Conservation (phyloP, 768 basidiomycete genomes). For the Pleurotus platypus region DNA sequence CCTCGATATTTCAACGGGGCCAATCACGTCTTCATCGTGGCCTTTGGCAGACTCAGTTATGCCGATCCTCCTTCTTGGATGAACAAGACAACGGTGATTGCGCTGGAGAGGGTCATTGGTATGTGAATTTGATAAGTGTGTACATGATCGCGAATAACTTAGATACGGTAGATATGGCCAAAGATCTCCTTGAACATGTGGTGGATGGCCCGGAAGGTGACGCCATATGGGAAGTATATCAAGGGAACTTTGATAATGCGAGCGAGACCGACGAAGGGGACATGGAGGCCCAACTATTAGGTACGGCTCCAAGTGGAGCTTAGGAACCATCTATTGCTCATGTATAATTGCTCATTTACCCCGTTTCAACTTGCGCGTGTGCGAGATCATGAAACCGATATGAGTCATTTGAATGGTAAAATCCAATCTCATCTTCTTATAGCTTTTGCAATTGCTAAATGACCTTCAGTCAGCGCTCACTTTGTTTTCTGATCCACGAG, state of each 20-base stretch:
- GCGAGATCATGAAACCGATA: too few species aligned
- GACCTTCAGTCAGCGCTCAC: too few species aligned
- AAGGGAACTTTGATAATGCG: conserved; percentile 38
- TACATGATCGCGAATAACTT: background rate
- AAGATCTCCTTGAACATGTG: conserved; percentile 61
- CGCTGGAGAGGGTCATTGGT: conserved; percentile 49
- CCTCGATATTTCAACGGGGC: conserved; percentile 61
- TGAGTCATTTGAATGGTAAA: too few species aligned
- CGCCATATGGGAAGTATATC: conserved; percentile 58
- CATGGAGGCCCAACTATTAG: conserved; percentile 48
- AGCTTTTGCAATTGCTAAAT: too few species aligned
- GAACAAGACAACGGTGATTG: conserved; percentile 29
- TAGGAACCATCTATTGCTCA: background rate
- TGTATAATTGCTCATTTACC: too few species aligned
- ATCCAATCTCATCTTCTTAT: too few species aligned
- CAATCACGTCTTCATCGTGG: conserved; percentile 69
- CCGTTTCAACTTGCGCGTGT: too few species aligned
- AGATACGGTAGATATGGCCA: conserved; percentile 40
- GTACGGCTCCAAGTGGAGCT: conserved; percentile 10
- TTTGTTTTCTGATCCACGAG: too few species aligned
- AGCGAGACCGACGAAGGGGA: conserved; percentile 53
- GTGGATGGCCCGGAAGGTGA: conserved; percentile 73
- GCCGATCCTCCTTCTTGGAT: conserved; percentile 66
- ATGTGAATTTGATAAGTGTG: conserved; percentile 14
- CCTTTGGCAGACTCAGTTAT: conserved; percentile 71